Conservation (phyloP, 2,329 filamentous ascomycete genomes). For the Furcasterigmium furcatum region DNA sequence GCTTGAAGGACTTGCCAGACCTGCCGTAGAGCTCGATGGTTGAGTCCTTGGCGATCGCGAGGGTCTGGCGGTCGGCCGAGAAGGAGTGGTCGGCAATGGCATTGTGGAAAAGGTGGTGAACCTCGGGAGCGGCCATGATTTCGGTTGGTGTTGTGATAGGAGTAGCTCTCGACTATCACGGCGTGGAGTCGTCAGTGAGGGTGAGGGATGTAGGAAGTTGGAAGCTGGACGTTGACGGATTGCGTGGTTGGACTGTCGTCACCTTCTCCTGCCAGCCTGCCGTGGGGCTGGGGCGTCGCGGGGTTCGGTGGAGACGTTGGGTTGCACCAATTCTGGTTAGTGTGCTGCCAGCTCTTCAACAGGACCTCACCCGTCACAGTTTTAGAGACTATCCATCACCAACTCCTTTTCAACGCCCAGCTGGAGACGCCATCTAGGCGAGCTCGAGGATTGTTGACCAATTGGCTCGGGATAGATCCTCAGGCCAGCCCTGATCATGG, state of each 20-base stretch:
- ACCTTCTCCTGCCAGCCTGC: background rate
- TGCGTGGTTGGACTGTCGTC: background rate
- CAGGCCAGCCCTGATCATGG: too few species aligned
- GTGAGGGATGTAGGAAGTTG: background rate
- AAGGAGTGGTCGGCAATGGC: slow-evolving; percentile 98
- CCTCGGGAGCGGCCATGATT: slow-evolving; percentile 80
- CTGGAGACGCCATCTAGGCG: too few species aligned
- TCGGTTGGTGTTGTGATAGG: slow-evolving; percentile 59
- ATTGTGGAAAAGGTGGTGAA: slow-evolving; percentile 94
- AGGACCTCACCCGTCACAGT: too few species aligned
- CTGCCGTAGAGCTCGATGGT: slow-evolving; percentile 83
- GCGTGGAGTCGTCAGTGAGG: slow-evolving; percentile 1
- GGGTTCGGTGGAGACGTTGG: background rate
- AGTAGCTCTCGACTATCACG: slow-evolving; percentile 97
- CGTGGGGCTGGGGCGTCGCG: background rate
- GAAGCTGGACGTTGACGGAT: background rate
- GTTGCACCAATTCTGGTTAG: background rate
- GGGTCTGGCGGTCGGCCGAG: slow-evolving; percentile 82
- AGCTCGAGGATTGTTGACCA: too few species aligned
- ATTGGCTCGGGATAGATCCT: too few species aligned
- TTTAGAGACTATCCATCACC: too few species aligned
- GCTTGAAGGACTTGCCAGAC: slow-evolving; percentile 70
- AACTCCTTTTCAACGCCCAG: too few species aligned
- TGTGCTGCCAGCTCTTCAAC: too few species aligned
- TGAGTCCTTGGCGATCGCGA: slow-evolving; percentile 89